Evolutionary conservation across 345 rosid species (phyloP), one percentile per base, ranked within the genome.

Genomic region (Gossypium sturtianum): DNA sequence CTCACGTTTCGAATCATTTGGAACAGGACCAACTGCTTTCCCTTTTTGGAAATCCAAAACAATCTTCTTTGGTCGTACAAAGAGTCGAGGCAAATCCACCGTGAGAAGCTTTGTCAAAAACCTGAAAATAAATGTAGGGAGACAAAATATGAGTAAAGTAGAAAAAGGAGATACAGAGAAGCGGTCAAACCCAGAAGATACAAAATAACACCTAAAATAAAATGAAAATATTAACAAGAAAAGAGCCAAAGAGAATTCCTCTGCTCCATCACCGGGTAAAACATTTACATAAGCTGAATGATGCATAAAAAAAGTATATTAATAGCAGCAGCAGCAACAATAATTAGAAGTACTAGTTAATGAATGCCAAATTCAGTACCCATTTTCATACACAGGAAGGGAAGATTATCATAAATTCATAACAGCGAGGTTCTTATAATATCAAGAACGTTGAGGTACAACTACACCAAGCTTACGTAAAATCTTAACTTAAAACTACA

Each of bases 1-100:
- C 82, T 92, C 90, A 61, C 97, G 80, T 84, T 80, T 87, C 70
- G 87, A 75, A 82, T 86, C 92, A 78, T 77, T 86, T 70, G 89
- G 71, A 58, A 91, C 81, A 63, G 97, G 99, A 25, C 98, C 98
- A 79, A 95, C 99, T 59, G 98, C 94, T 81, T 85, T 89, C 72
- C 97, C 99, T 77, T 91, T 91, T 62, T 91, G 93, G 77, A 93
- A 95, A 87, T 95, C 99, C 86, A 95, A 84, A 74, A 95, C 97
- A 78, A 95, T 95, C 89, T 93, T 95, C 86, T 93, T 93, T 74
- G 99, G 99, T 43, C 97, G 97, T 72, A 93, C 98, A 86, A 95
- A 95, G 77, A 93, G 75, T 72, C 82, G 86, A 71, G 99, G 99
- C 90, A 93, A 80, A 84, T 95, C 98, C 84, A 82, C 97, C 22